Conservation (phyloP, 2,329 filamentous ascomycete genomes). For the Leptosphaerulina australis region DNA sequence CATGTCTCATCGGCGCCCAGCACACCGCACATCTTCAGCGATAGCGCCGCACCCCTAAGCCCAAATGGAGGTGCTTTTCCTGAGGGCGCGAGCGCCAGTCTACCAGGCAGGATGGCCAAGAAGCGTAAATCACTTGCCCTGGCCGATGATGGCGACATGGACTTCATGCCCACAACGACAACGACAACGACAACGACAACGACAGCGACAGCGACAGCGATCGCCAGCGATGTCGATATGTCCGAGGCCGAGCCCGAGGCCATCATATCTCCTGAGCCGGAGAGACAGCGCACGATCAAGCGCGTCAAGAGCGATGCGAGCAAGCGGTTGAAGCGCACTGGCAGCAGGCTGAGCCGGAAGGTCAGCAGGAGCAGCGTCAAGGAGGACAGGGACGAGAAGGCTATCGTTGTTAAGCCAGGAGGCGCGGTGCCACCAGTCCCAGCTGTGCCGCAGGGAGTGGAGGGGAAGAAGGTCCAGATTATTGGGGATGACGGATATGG, state of each 20-base stretch:
- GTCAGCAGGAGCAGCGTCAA: background rate
- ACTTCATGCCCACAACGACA: conserved; percentile 39
- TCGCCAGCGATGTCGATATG: conserved; percentile 28
- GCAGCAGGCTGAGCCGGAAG: conserved; percentile 18
- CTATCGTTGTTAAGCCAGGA: conserved; percentile 38
- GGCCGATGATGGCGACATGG: conserved; percentile 31
- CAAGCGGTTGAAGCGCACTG: conserved; percentile 24
- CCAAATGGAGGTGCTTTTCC: background rate
- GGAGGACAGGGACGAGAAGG: conserved; percentile 17
- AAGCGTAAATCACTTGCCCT: conserved; percentile 47
- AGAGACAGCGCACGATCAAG: conserved; percentile 29
- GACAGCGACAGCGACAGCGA: background rate
- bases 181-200: conserved; percentile 14
- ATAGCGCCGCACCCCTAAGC: conserved; percentile 33
- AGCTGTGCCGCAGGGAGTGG: conserved; percentile 29
- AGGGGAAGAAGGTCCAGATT: conserved; percentile 27
- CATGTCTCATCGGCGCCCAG: conserved; percentile 21
- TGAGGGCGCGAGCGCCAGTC: conserved; percentile 3
- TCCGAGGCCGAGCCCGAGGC: conserved; percentile 9
- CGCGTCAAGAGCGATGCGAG: conserved; percentile 20
- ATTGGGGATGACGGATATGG: conserved; percentile 38
- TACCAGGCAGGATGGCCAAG: conserved; percentile 36
- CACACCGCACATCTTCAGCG: conserved; percentile 20
- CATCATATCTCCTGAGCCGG: conserved; percentile 5
- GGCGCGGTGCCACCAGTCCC: conserved; percentile 42